Evolutionary conservation across 768 basidiomycete species (phyloP).

Genomic region (Tulasnella sp.): DNA sequence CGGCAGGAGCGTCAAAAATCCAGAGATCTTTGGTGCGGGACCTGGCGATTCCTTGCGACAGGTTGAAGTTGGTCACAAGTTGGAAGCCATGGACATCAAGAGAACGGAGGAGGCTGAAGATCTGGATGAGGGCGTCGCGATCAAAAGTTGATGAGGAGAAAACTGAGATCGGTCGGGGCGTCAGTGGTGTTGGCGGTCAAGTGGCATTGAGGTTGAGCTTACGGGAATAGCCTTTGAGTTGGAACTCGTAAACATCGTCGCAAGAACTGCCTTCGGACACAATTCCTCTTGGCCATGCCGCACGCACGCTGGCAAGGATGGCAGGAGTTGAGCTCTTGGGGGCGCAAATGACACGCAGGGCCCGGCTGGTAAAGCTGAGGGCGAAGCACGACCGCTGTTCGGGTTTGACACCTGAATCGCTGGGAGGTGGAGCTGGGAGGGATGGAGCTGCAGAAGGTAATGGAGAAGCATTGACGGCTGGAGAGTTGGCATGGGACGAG

Average conservation of each 20-base stretch:
- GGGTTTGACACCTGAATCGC: background rate
- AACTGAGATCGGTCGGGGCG: background rate
- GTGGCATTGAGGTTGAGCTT: background rate
- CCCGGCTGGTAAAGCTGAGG: background rate
- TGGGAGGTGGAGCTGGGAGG: background rate
- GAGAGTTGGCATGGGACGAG: background rate
- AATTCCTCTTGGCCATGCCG: conserved; percentile 16
- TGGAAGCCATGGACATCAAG: conserved; percentile 7
- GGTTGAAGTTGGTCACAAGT: conserved; percentile 16
- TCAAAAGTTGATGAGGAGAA: conserved; percentile 17
- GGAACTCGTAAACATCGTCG: conserved; percentile 16
- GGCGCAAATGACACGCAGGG: conserved; percentile 13
- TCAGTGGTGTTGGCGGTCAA: background rate
- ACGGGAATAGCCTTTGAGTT: conserved; percentile 16
- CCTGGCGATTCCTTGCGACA: conserved; percentile 13
- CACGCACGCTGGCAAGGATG: conserved; percentile 12
- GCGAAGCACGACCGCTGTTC: conserved; percentile 1
- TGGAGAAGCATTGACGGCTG: background rate
- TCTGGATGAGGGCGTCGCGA: conserved; percentile 14
- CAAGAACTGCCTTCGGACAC: conserved; percentile 12
- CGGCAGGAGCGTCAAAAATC: conserved; percentile 18
- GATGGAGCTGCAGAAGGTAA: background rate
- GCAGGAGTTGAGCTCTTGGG: conserved; percentile 15
- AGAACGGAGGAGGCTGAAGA: conserved; percentile 8
- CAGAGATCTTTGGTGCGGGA: conserved; percentile 17